Conservation (phyloP, 768 basidiomycete genomes). For the Lentinus tigrinus region DNA sequence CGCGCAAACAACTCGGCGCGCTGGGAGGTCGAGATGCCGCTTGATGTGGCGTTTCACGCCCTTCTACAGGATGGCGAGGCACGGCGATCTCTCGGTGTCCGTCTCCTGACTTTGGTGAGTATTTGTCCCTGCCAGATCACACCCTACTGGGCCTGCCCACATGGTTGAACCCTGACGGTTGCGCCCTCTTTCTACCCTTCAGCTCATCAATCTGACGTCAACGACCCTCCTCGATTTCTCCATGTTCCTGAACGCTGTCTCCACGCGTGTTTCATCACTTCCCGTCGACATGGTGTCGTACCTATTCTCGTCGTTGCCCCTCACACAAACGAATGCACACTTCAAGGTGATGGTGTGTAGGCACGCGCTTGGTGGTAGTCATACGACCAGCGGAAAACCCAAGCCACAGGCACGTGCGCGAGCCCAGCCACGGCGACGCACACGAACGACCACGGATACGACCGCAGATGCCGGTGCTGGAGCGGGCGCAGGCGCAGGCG, state of each 20-base stretch:
- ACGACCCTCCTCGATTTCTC: conserved; percentile 32
- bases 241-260: conserved; percentile 31
- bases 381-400: background rate
- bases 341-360: conserved; percentile 33
- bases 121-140: background rate
- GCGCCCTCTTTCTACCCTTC: conserved; percentile 1
- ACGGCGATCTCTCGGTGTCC: conserved; percentile 24
- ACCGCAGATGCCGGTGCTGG: background rate
- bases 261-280: conserved; percentile 24
- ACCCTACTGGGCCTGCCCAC: background rate
- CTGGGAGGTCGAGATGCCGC: conserved; percentile 53
- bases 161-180: background rate
- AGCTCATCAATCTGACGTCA: conserved; percentile 36
- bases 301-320: conserved; percentile 27
- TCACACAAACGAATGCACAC: conserved; percentile 20
- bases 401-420: conserved; percentile 23
- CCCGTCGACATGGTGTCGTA: conserved; percentile 16
- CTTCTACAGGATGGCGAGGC: conserved; percentile 25
- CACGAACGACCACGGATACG: conserved; percentile 8
- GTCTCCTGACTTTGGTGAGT: conserved; percentile 31
- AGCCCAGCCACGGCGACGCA: conserved; percentile 25
- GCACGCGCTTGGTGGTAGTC: conserved; percentile 4
- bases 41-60: conserved; percentile 41
- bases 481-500: background rate
- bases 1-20: conserved; percentile 45